Evolutionary conservation across 805 yeast species (phyloP).

Genomic region (Citeromyces matritensis): DNA sequence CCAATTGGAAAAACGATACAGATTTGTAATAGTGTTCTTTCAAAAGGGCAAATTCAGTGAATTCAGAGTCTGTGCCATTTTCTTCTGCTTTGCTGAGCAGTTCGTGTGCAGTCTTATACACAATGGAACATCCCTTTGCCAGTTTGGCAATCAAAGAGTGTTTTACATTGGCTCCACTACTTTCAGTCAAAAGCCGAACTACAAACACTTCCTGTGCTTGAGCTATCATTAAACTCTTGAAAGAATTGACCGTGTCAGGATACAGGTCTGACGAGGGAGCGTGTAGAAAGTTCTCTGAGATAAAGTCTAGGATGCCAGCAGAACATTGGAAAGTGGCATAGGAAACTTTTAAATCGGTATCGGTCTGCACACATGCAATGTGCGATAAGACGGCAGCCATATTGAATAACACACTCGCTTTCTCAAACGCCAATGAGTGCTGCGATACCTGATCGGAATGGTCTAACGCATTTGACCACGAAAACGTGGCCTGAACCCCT

Average conservation of each 20-base stretch:
- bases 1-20: conserved; percentile 45
- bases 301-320: conserved; percentile 59
- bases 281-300: conserved; percentile 72
- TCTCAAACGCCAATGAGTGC: conserved; percentile 74
- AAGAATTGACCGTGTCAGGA: conserved; percentile 51
- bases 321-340: conserved; percentile 54
- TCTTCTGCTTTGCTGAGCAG: conserved; percentile 21
- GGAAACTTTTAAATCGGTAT: conserved; percentile 38
- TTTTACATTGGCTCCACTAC: conserved; percentile 26
- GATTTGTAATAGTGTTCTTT: conserved; percentile 43
- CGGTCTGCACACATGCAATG: conserved; percentile 23
- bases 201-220: conserved; percentile 84
- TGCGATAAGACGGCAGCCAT: conserved; percentile 49
- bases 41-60: conserved; percentile 35
- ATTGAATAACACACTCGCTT: conserved; percentile 73
- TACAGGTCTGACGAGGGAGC: conserved; percentile 74
- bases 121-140: conserved; percentile 41
- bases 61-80: conserved; percentile 16
- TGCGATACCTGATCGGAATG: conserved; percentile 39
- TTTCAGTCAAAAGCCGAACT: conserved; percentile 38
- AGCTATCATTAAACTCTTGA: conserved; percentile 55
- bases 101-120: conserved; percentile 37
- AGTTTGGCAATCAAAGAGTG: conserved; percentile 64
- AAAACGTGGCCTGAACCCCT: conserved; percentile 45
- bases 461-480: conserved; percentile 70